Conservation (phyloP, 495 filamentous ascomycete species). For the Xanthoparmelia taractica region DNA sequence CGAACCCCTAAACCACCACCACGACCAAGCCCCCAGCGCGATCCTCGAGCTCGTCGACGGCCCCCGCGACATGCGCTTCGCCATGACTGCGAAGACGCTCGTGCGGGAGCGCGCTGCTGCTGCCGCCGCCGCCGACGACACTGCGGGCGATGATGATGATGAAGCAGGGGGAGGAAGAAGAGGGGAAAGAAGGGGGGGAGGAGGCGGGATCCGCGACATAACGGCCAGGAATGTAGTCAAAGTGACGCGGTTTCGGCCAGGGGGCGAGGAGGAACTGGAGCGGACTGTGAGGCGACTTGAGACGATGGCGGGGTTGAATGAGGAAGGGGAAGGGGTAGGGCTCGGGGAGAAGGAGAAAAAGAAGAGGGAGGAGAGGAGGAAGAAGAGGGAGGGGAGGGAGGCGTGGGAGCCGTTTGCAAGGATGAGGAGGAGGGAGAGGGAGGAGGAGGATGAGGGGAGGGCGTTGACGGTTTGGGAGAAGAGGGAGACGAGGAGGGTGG, state of each 20-base stretch:
- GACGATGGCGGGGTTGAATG: slow-evolving; percentile 20
- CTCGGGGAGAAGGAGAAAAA: not conserved
- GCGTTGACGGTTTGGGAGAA: slow-evolving; percentile 11
- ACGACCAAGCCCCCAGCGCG: slow-evolving; percentile 76
- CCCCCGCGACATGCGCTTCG: slow-evolving; percentile 89
- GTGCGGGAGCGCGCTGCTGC: slow-evolving; percentile 49
- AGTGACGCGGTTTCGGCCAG: slow-evolving; percentile 67
- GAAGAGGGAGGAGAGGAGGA: not conserved
- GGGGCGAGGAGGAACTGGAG: slow-evolving; percentile 61
- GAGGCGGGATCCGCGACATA: slow-evolving; percentile 51
- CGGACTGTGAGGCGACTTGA: slow-evolving; percentile 58
- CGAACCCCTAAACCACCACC: slow-evolving; percentile 55
- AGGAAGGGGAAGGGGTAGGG: slow-evolving; percentile 17
- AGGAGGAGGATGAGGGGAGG: slow-evolving; percentile 2
- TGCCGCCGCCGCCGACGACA: too few relatives aligned
- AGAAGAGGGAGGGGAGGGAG: not conserved
- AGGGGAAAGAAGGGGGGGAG: too few relatives aligned
- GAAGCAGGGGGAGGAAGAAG: too few relatives aligned
- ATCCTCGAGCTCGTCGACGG: slow-evolving; percentile 97
- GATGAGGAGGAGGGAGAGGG: slow-evolving; percentile 6
- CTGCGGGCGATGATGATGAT: too few relatives aligned
- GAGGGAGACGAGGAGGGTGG: not conserved
- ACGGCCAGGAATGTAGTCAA: slow-evolving; percentile 74
- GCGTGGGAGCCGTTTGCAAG: not conserved
- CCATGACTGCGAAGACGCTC: slow-evolving; percentile 76